Conservation (phyloP, 2,329 filamentous ascomycete genomes). For the Penicillium sumatraense region DNA sequence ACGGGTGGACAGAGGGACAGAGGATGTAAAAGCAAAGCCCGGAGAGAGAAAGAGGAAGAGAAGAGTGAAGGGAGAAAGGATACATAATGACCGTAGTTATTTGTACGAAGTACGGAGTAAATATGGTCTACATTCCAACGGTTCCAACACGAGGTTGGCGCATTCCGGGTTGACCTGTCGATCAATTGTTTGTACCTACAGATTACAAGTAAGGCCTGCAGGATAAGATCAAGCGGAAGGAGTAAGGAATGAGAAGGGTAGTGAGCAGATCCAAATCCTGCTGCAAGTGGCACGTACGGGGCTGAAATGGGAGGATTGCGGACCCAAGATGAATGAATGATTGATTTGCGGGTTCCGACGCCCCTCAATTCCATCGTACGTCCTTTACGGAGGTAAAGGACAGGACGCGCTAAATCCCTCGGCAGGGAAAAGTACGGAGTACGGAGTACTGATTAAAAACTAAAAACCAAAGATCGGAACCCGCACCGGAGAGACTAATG, state of each 20-base stretch:
- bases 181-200: background rate
- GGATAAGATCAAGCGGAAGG: background rate
- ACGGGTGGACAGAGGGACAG: slow-evolving; percentile 1
- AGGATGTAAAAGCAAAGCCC: background rate
- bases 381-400: too few species aligned
- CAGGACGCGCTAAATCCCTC: slow-evolving; percentile 5
- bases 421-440: too few species aligned
- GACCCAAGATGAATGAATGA: background rate
- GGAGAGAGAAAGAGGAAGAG: background rate
- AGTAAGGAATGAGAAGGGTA: background rate
- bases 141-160: slow-evolving; percentile 6
- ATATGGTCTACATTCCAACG: background rate
- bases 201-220: background rate
- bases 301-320: background rate
- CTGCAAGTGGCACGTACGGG: background rate
- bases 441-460: too few species aligned
- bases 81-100: too few species aligned
- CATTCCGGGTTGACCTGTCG: slow-evolving; percentile 1
- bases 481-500: slow-evolving; percentile 11
- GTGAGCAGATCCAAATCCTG: background rate
- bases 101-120: too few species aligned
- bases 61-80: background rate
- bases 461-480: slow-evolving; percentile 8
- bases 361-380: slow-evolving; percentile 1
- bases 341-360: slow-evolving; percentile 12